A percentile compares a stretch with the other conserved stretches of the same genome.
Conservation (phyloP, 352 stramenopile species). For the Phytopythium boreale region DNA sequence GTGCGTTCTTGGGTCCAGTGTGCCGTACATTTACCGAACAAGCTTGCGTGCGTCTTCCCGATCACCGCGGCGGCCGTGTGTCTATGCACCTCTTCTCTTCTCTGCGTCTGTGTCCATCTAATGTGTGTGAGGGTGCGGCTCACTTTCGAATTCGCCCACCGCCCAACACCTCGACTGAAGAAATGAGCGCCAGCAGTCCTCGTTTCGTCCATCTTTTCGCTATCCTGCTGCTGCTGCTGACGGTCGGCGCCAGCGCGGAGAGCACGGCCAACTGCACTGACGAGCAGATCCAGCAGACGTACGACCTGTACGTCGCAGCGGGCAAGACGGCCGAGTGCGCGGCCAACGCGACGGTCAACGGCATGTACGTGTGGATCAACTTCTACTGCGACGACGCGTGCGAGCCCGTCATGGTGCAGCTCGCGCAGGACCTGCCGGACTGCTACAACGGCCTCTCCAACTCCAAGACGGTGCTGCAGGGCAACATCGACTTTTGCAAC, state of each 20-base stretch:
- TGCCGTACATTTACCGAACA: too few species aligned
- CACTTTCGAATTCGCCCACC: neutral
- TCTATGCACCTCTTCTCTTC: neutral
- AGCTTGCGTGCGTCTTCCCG: too few species aligned
- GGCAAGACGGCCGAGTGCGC: conserved; percentile 4
- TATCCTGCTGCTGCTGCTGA: neutral
- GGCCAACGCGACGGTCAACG: conserved; percentile 4
- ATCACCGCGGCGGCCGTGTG: too few species aligned
- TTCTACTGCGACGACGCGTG: conserved; percentile 3
- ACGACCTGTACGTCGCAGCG: neutral
- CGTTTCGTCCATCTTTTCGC: neutral
- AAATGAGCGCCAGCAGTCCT: neutral
- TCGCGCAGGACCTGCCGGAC: conserved; percentile 1
- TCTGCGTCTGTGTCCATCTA: neutral
- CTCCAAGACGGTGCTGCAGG: neutral
- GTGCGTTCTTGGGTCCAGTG: neutral
- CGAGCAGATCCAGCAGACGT: neutral
- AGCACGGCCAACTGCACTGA: conserved; percentile 1
- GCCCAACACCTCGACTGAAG: neutral
- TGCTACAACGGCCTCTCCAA: conserved; percentile 3
- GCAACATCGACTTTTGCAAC: neutral
- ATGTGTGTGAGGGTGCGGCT: neutral
- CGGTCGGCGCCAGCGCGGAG: neutral
- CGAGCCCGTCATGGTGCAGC: conserved; percentile 2
- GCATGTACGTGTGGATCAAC: conserved; percentile 4